Conservation (phyloP, 2,329 filamentous ascomycete species). For the Dichotomopilus funicola region DNA sequence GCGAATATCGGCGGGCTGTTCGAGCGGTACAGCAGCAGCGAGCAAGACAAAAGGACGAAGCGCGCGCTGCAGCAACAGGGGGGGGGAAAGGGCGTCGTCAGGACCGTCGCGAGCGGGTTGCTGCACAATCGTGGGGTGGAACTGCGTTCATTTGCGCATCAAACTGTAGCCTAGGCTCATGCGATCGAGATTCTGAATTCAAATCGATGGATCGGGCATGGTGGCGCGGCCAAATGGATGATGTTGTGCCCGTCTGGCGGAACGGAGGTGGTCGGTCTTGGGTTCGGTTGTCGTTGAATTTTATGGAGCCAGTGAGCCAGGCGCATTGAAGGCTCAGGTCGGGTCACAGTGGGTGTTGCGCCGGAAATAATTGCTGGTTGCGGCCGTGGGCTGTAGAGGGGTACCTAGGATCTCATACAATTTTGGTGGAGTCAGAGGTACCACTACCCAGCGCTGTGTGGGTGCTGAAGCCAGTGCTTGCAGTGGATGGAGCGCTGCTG, state of each 20-base stretch:
- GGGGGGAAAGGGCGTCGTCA: conserved; percentile 20
- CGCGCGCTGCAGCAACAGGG: conserved; percentile 15
- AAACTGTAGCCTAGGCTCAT: conserved; percentile 31
- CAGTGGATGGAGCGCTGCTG: background rate
- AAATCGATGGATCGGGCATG: conserved; percentile 41
- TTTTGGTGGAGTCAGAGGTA: conserved; percentile 8
- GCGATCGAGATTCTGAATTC: conserved; percentile 38
- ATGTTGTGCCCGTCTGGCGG: conserved; percentile 26
- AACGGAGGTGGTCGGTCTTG: conserved; percentile 22
- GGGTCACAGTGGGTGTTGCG: background rate
- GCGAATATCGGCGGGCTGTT: background rate
- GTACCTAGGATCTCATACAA: conserved; percentile 9
- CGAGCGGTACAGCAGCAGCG: conserved; percentile 7
- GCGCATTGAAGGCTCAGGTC: background rate
- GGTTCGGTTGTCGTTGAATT: conserved; percentile 29
- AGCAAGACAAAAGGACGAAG: conserved; percentile 4
- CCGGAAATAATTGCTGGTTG: background rate
- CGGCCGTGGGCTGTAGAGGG: background rate
- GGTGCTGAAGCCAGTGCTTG: background rate
- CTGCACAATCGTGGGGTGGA: conserved; percentile 40
- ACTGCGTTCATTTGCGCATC: conserved; percentile 39
- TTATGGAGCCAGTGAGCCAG: conserved; percentile 26
- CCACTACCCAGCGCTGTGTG: background rate
- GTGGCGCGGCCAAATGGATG: conserved; percentile 37
- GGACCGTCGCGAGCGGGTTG: conserved; percentile 41